A percentile compares a stretch with the other conserved stretches of the same genome.
Evolutionary conservation across 768 basidiomycete genomes (phyloP).

Genomic region (Tricholoma hemisulphureum): DNA sequence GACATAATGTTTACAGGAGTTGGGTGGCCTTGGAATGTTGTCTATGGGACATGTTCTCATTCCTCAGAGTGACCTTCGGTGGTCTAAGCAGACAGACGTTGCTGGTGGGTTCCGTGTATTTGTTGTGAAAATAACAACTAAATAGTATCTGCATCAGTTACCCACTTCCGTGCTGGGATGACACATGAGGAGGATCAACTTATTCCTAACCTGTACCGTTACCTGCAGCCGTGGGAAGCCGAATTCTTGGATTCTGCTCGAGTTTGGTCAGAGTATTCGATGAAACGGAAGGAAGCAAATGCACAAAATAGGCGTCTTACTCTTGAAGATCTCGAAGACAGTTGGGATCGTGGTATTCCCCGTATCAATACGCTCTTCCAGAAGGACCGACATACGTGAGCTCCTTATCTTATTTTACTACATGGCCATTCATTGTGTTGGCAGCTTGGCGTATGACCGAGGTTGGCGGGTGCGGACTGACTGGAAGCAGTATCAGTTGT

Average conservation of each 20-base stretch:
- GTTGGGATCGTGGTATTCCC: conserved; percentile 98
- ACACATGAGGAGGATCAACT: conserved; percentile 92
- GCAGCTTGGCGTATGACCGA: conserved; percentile 91
- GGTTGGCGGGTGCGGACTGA: conserved; percentile 98
- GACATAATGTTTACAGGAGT: conserved; percentile 50
- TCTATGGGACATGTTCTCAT: conserved; percentile 99
- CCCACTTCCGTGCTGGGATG: conserved; percentile 99
- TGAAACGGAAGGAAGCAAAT: conserved; percentile 99
- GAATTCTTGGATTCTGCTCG: conserved; percentile 98
- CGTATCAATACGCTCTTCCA: conserved; percentile 99
- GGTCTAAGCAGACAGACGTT: conserved; percentile 98
- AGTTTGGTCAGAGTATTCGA: conserved; percentile 98
- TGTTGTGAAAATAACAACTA: not conserved
- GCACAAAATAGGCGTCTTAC: conserved; percentile 97
- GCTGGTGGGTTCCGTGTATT: conserved; percentile 50
- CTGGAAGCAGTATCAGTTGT: conserved; percentile 95
- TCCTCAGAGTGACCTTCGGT: conserved; percentile 94
- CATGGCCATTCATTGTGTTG: conserved; percentile 4
- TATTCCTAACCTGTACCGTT: conserved; percentile 96
- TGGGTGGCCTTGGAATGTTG: conserved; percentile 97
- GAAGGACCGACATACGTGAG: conserved; percentile 91
- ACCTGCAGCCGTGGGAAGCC: conserved; percentile 96
- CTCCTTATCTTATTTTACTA: conserved; percentile 7
- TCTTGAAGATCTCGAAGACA: conserved; percentile 96
- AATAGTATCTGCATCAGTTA: conserved; percentile 48